Base-by-base conservation (phyloP, 306 rosid genomes). In the Cucurbita argyrosperma region DNA sequence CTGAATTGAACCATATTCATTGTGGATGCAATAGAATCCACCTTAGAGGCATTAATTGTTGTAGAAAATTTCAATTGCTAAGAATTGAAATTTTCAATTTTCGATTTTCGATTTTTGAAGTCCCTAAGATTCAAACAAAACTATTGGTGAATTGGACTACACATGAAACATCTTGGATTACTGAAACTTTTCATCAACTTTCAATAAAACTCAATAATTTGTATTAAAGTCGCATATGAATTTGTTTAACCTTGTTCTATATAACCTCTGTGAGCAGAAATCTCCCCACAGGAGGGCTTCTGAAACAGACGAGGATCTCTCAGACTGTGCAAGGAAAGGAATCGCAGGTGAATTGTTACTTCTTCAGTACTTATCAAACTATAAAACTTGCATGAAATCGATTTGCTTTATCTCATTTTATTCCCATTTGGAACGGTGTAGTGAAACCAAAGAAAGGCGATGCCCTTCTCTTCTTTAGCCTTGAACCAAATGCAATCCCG, bases 401-500 rank as follows among this genome's bases (percentile, higher is more conserved):
- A 75, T 59, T 53, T 77, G 56, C 74, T 77, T 66, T 77, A 14
- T 47, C 71, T 18, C 21, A 21, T 26, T 9, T 35, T 50, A 76
- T 72, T 54, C 58, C 6, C 67, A 19, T 55, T 50, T 56, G 79
- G 62, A 39, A 75, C 69, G 67, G 56, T 49, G 46, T 72, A 94
- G 99, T 88, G 79, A 94, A 94, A 89, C 97, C 99, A 6, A 88
- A 85, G 37, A 87, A 82, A 84, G 99, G 99, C 71, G 97, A 95
- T 72, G 99, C 99, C 35, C 99, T 95, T 85, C 97, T 95, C 21
- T 95, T 95, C 87, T 95, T 95, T 79, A 91, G 91, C 82, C 97
- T 91, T 65, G 80, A 47, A 84, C 87, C 96, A 77, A 85, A 81
- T 45, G 91, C 97, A 30, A 79, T 63, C 73, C 96, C 96, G 47